Evolutionary conservation across 2,329 filamentous ascomycete genomes (phyloP), one percentile per base, ranked within the genome.

Genomic region (Microascus cirrosus): DNA sequence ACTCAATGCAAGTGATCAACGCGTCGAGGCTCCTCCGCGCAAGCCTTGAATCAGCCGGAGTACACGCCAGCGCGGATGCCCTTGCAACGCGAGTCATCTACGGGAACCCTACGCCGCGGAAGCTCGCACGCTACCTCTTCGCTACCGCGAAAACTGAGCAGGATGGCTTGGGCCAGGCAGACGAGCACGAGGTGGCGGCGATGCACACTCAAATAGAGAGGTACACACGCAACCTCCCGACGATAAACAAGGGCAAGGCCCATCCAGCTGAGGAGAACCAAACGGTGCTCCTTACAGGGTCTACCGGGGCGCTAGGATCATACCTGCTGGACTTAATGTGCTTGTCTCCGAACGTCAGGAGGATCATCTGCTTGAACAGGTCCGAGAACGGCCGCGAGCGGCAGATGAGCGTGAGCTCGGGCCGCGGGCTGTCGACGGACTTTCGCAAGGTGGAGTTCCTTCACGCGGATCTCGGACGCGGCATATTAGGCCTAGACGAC

Each of bases 221-320:
- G 56, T 71, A 71, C 62, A 69, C 65, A 0, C n/a, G 59, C 1
- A 53, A 67, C 36, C 64, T 72, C 1, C 64, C 64, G 1, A 50
- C 53, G 1, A 59, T 64, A 1, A 59, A 48, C 32, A 32, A 60
- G 3, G 58, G 58, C n/a, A 65, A 68, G 36, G 62, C 66, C 1
- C 57, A 62, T 20, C 64, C 69, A 0, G 57, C 61, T 4, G 58
- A 63, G 15, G 62, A 71, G 58, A 58, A 67, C 58, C 61, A 74
- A 60, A 90, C 86, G 0, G 78, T 94, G 12, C 86, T 96, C 68
- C 73, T 96, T 11, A 96, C 91, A 1, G 92, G 92, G 25, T 89
- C 87, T 2, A 96, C 92, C 5, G 92, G 92, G 2, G 95, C 95
- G 72, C 72, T 96, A 20, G 92, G 91, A 18, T 82, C 89, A 0